These are phyloP conservation scores for Byssochlamys sp. DNA, from an alignment of 2,329 filamentous ascomycete genomes.

Conservation along the genomic window DNA sequence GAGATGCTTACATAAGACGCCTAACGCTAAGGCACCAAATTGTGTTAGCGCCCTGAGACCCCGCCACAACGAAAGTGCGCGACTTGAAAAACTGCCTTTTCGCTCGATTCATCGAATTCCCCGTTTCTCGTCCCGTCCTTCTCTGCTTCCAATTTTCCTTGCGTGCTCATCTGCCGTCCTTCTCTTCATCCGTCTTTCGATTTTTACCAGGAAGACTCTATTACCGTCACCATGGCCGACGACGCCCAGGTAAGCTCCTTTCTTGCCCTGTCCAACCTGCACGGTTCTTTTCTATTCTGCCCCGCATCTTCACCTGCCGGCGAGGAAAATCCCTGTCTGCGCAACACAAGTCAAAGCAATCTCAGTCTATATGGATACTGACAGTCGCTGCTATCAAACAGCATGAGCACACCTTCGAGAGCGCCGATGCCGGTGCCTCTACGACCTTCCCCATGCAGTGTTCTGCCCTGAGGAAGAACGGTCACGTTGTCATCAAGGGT, in stretches of 20 bases:
- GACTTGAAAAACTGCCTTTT: constrained; percentile 14
- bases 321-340: neutral
- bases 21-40: constrained; percentile 16
- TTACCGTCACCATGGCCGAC: constrained; percentile 53
- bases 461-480: constrained; percentile 99
- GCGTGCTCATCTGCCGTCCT: constrained; percentile 4
- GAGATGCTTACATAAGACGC: constrained; percentile 4
- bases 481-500: constrained; percentile 94
- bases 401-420: constrained; percentile 76
- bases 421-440: constrained; percentile 91
- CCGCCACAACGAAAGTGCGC: constrained; percentile 24
- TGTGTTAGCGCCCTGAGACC: constrained; percentile 18
- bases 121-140: constrained; percentile 2
- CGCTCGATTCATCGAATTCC: constrained; percentile 18
- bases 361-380: constrained; percentile 2
- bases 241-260: constrained; percentile 52
- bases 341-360: neutral
- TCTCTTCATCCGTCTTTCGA: constrained; percentile 4
- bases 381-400: constrained; percentile 25
- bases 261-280: constrained; percentile 17
- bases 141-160: constrained; percentile 10
- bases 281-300: constrained; percentile 14
- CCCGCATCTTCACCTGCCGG: constrained; percentile 17
- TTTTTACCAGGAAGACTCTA: neutral
- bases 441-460: constrained; percentile 96